Evolutionary conservation across 2,329 filamentous ascomycete genomes (phyloP), one percentile per base, ranked within the genome.

Genomic region (Conoideocrella luteorostrata): DNA sequence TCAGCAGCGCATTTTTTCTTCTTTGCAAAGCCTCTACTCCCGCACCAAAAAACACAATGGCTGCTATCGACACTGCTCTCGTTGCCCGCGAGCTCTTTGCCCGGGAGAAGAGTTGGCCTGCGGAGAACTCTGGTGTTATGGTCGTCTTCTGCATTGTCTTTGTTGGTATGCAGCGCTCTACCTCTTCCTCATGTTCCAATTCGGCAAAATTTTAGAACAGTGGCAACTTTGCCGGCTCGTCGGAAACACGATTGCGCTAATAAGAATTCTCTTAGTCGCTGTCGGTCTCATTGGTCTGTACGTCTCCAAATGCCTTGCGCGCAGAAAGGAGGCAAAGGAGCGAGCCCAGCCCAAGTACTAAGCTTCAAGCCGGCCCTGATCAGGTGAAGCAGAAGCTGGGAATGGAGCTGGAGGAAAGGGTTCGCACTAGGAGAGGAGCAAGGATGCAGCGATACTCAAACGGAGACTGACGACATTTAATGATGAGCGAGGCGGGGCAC

Each of bases 121-220:
- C 57, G 23, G 49, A 54, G 44, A 61, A 70, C 42, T 56, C 57
- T 41, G 67, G 67, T 55, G 64, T 67, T 51, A 58, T 70, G 47
- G 60, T 68, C 41, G 67, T 70, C 51, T 68, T 70, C 54, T 63
- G 59, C 56, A 70, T 70, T 43, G 59, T 70, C 50, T 63, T 61
- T 46, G 41, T 68, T 40, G 64, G 64, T 67, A 63, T 37, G 63
- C 37, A 30, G 13, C 42, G n/a, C 18, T 22, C 13, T 18, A 29
- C 18, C 39, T 24, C 24, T 28, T 9, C 6, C 2, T 18, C 5
- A 23, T n/a, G n/a, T 0, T 12, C 40, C 7, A n/a, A 20, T n/a
- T 20, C 21, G 13, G 22, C n/a, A 36, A n/a, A n/a, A n/a, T n/a
- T n/a, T n/a, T n/a, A n/a, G n/a, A n/a, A n/a, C n/a, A n/a, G n/a